These are phyloP conservation scores for Pleurotus pulmonarius DNA, from an alignment of 768 basidiomycete species.

Conservation along the genomic window DNA sequence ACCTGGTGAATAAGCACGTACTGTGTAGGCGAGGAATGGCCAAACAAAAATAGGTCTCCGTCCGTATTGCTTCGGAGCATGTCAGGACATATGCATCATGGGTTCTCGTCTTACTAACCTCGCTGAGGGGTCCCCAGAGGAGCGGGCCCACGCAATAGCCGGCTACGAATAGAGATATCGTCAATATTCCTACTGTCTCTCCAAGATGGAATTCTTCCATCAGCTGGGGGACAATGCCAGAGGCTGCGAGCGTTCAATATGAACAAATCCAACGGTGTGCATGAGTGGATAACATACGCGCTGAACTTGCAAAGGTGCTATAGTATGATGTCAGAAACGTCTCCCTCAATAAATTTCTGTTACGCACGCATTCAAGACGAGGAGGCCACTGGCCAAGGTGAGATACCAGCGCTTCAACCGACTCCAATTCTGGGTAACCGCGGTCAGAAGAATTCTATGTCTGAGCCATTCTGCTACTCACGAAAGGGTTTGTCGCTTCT, in stretches of 20 bases:
- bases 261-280: background rate
- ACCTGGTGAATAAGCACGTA: slow-evolving; percentile 22
- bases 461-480: slow-evolving; percentile 15
- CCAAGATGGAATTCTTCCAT: slow-evolving; percentile 46
- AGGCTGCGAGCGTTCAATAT: slow-evolving; percentile 24
- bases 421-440: slow-evolving; percentile 46
- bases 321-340: background rate
- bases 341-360: background rate
- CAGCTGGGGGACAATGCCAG: slow-evolving; percentile 42
- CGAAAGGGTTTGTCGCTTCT: slow-evolving; percentile 47
- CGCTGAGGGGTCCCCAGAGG: slow-evolving; percentile 48
- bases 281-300: slow-evolving; percentile 28
- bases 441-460: slow-evolving; percentile 1
- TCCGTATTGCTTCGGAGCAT: slow-evolving; percentile 49
- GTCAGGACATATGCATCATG: slow-evolving; percentile 40
- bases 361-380: slow-evolving; percentile 54
- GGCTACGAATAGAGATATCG: slow-evolving; percentile 60
- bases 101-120: slow-evolving; percentile 5
- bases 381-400: slow-evolving; percentile 41
- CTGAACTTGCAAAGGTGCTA: slow-evolving; percentile 64
- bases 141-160: slow-evolving; percentile 67
- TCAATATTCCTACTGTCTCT: slow-evolving; percentile 47
- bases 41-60: slow-evolving; percentile 55
- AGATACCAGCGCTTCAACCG: slow-evolving; percentile 43
- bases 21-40: slow-evolving; percentile 53